These are phyloP conservation scores for Bipolaris gigantea DNA, from an alignment of 2,329 filamentous ascomycete genomes.

Conservation along the genomic window DNA sequence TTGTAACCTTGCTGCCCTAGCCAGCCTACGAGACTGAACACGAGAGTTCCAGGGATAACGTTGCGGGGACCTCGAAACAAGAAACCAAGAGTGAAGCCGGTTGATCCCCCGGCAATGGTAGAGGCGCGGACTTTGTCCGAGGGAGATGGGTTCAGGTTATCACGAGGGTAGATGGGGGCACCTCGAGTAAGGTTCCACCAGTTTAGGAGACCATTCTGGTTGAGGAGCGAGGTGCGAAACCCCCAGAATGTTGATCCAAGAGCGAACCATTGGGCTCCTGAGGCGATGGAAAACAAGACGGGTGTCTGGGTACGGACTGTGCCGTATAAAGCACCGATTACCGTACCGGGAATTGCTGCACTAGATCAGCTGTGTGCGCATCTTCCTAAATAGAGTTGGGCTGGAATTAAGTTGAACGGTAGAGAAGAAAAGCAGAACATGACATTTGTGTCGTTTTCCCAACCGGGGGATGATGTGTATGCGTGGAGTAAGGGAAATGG, in stretches of 20 bases:
- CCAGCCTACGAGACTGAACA: slow-evolving; percentile 62
- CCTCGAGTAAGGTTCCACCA: slow-evolving; percentile 37
- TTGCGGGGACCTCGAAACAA: slow-evolving; percentile 52
- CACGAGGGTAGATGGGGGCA: slow-evolving; percentile 20
- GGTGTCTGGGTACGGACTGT: slow-evolving; percentile 66
- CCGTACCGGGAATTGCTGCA: slow-evolving; percentile 67
- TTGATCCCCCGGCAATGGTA: slow-evolving; percentile 69
- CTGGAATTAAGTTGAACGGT: background rate
- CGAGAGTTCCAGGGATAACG: slow-evolving; percentile 58
- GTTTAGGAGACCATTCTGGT: slow-evolving; percentile 34
- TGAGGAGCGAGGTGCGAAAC: slow-evolving; percentile 51
- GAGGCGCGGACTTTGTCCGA: slow-evolving; percentile 68
- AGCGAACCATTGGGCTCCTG: slow-evolving; percentile 78
- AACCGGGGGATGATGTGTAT: background rate
- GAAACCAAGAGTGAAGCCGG: slow-evolving; percentile 58
- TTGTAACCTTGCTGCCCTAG: slow-evolving; percentile 61
- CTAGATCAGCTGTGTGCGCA: slow-evolving; percentile 13
- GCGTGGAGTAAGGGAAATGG: background rate
- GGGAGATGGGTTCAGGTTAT: slow-evolving; percentile 54
- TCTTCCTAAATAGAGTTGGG: background rate
- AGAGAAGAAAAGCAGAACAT: background rate
- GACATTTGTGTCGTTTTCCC: background rate
- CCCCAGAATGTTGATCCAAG: slow-evolving; percentile 78
- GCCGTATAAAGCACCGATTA: slow-evolving; percentile 50
- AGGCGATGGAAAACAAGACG: slow-evolving; percentile 69